phyloP scores from a whole-genome alignment of 2,329 filamentous ascomycete species.

The Aspergillus hiratsukae region DNA sequence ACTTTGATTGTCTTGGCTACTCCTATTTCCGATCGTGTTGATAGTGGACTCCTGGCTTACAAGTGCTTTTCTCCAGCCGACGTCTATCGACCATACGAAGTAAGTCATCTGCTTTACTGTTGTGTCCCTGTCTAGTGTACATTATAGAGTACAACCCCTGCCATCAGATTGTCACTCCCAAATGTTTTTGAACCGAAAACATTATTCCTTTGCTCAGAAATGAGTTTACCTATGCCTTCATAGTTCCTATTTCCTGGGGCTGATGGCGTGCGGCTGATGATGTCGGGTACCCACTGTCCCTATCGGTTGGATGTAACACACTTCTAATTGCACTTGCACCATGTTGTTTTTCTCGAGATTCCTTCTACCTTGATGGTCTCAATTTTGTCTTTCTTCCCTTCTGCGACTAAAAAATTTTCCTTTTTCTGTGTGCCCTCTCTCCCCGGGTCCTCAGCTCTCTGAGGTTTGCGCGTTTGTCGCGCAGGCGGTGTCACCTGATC shows the following conservation, averaged over 20 bases:
- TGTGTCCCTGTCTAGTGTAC: background rate
- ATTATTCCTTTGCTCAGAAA: background rate
- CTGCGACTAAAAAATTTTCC: background rate
- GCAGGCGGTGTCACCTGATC: background rate
- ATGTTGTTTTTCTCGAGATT: background rate
- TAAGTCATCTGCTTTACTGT: slow-evolving; percentile 27
- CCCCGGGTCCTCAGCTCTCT: background rate
- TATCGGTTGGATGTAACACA: background rate
- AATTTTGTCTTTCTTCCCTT: background rate
- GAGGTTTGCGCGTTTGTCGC: background rate
- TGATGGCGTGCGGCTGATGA: background rate
- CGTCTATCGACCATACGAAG: slow-evolving; percentile 46
- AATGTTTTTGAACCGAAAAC: background rate
- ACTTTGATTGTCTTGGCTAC: slow-evolving; percentile 6
- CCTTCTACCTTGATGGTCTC: background rate
- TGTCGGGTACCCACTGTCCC: background rate
- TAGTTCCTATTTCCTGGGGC: background rate
- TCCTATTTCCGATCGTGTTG: slow-evolving; percentile 13
- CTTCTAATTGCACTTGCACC: background rate
- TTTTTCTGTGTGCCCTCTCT: background rate
- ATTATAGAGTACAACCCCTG: background rate
- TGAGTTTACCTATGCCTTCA: background rate
- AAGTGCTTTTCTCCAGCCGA: slow-evolving; percentile 34
- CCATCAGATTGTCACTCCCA: background rate
- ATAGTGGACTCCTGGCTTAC: slow-evolving; percentile 16